A percentile compares a stretch with the other conserved stretches of the same genome.
Conservation (phyloP, 2,329 filamentous ascomycete genomes). For the Amylocarpus encephaloides region DNA sequence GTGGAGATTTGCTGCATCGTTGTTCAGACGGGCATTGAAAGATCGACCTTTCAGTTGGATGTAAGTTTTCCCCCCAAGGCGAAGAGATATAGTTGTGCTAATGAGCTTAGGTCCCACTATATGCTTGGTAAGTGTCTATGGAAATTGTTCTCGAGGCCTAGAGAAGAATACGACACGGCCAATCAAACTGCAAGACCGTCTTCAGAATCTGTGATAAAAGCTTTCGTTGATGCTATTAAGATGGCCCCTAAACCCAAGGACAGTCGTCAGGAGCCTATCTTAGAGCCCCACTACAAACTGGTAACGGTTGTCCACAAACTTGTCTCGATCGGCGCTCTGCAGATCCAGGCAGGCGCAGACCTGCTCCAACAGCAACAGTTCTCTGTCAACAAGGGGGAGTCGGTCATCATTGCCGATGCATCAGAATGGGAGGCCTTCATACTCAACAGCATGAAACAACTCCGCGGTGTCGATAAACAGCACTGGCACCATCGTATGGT, state of each 20-base stretch:
- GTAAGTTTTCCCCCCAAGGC: slow-evolving; percentile 33
- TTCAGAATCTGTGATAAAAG: slow-evolving; percentile 45
- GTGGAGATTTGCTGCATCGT: slow-evolving; percentile 57
- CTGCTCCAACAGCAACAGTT: slow-evolving; percentile 31
- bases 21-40: slow-evolving; percentile 53
- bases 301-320: slow-evolving; percentile 62
- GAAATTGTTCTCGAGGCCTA: slow-evolving; percentile 57
- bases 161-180: slow-evolving; percentile 34
- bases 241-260: slow-evolving; percentile 55
- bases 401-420: slow-evolving; percentile 22
- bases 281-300: slow-evolving; percentile 70
- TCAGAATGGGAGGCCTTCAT: slow-evolving; percentile 57
- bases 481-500: slow-evolving; percentile 74
- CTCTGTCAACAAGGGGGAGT: slow-evolving; percentile 26
- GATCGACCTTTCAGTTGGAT: slow-evolving; percentile 58
- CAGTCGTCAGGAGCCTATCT: slow-evolving; percentile 54
- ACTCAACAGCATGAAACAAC: slow-evolving; percentile 35
- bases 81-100: slow-evolving; percentile 14
- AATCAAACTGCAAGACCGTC: slow-evolving; percentile 29
- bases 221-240: slow-evolving; percentile 53
- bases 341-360: slow-evolving; percentile 30
- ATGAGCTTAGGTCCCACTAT: slow-evolving; percentile 49
- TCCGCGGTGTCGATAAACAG: slow-evolving; percentile 53
- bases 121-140: slow-evolving; percentile 66
- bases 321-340: slow-evolving; percentile 34